Evolutionary conservation across 345 rosid genomes (phyloP), one percentile per base, ranked within the genome.

Genomic region (Mangifera indica): DNA sequence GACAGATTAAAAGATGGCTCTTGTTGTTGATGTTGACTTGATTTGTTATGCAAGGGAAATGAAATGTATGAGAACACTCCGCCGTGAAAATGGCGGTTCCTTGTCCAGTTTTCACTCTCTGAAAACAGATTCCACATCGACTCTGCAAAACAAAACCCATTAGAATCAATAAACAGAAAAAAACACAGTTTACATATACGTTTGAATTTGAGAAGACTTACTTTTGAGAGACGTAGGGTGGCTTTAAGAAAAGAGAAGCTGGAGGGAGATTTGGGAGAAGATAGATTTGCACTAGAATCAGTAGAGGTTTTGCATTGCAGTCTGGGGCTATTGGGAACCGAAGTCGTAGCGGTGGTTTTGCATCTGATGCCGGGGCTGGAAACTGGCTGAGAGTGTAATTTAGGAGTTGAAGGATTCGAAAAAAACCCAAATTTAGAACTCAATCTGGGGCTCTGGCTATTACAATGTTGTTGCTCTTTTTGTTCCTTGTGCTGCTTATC

Each of bases 1-100:
- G 98, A 32, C 98, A 94, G 25, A 75, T 51, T 68, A 89, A 78
- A 22, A 86, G 70, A 0, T 76, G 80, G 8, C 67, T 83, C 11
- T 76, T 84, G 67, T 80, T 83, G 60, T 76, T 84, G 66, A 78
- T 83, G 60, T 78, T 78, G 48, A 82, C 66, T 68, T 79, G 87
- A 44, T 88, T 59, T 37, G 92, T 78, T 17, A 92, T 64, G 71
- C 97, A 94, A 1, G 90, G 91, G 74, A 92, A 90, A 73, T 94
- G 97, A 61, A 94, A 94, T 21, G 78, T 71, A 72, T 94, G 97
- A 0, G 87, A 83, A 68, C 98, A 94, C 72, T 92, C 97, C 17
- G 97, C 97, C 22, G 95, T 94, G 83, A 87, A 87, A 60, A 91
- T 87, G 22, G 94, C 95, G 10, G 91, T 90, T 18, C 97, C 97